Conservation (phyloP, 805 yeast species). For the Saturnispora silvae region DNA sequence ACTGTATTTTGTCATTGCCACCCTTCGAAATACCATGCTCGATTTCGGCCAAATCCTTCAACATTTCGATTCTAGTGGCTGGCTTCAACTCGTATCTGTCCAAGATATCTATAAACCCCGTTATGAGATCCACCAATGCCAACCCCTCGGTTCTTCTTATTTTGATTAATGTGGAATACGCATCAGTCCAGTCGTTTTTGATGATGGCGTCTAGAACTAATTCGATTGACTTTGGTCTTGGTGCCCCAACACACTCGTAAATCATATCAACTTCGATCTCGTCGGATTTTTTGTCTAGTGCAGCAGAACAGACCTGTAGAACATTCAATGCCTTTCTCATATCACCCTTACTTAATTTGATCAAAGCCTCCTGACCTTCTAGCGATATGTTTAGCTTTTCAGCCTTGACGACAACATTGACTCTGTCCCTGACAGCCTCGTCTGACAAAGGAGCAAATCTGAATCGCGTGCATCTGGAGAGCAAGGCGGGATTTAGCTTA, state of each 20-base stretch:
- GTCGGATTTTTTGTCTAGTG: conserved; percentile 36
- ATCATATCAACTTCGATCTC: conserved; percentile 66
- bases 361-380: conserved; percentile 55
- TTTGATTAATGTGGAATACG: conserved; percentile 53
- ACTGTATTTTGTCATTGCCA: conserved; percentile 82
- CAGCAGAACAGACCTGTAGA: conserved; percentile 85
- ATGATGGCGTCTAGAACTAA: conserved; percentile 65
- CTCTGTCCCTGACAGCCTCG: conserved; percentile 57
- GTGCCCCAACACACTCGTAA: conserved; percentile 93
- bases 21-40: conserved; percentile 90
- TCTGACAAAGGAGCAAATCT: conserved; percentile 75
- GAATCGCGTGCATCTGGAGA: conserved; percentile 92
- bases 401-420: conserved; percentile 54
- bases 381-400: conserved; percentile 52
- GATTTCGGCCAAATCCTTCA: conserved; percentile 70
- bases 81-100: conserved; percentile 56
- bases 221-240: conserved; percentile 79
- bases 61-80: conserved; percentile 49
- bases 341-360: conserved; percentile 79
- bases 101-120: conserved; percentile 64
- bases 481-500: conserved; percentile 86
- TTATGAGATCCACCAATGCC: conserved; percentile 77
- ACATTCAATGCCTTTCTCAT: conserved; percentile 94
- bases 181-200: conserved; percentile 80
- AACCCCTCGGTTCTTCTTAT: conserved; percentile 69